Percentiles rank a stretch among this genome's conserved stretches.
These are phyloP conservation scores for Diaporthe ampelina DNA, from an alignment of 2,329 filamentous ascomycete species.

Conservation along the genomic window DNA sequence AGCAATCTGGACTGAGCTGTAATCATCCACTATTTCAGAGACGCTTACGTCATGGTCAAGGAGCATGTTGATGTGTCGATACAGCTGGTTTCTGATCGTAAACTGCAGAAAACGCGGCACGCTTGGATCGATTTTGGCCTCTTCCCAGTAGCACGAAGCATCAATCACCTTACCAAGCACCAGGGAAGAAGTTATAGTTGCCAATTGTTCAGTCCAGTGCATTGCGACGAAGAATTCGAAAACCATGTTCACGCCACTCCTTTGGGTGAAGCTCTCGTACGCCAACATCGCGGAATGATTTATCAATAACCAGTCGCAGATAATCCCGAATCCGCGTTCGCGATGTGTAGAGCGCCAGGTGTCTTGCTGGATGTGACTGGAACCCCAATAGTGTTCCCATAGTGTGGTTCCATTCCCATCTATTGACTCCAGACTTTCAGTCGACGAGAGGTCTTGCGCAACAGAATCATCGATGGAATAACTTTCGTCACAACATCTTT, in stretches of 20 bases:
- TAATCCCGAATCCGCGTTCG: no score
- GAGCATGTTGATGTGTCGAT: accelerated
- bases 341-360: no score
- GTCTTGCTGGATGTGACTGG: neutral
- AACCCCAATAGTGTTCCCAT: neutral
- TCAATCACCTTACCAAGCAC: neutral
- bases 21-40: neutral
- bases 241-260: neutral
- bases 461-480: neutral
- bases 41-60: neutral
- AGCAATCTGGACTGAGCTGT: neutral
- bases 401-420: neutral
- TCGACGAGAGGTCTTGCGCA: neutral
- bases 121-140: accelerated
- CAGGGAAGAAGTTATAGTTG: accelerated
- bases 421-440: neutral
- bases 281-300: neutral
- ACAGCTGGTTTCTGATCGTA: accelerated
- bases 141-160: neutral
- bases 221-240: neutral
- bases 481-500: accelerated
- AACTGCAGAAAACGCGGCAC: neutral
- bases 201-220: neutral
- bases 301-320: neutral
- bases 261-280: neutral